These are phyloP conservation scores for Nakazawaea ishiwadae DNA, from an alignment of 805 yeast genomes.

Conservation along the genomic window DNA sequence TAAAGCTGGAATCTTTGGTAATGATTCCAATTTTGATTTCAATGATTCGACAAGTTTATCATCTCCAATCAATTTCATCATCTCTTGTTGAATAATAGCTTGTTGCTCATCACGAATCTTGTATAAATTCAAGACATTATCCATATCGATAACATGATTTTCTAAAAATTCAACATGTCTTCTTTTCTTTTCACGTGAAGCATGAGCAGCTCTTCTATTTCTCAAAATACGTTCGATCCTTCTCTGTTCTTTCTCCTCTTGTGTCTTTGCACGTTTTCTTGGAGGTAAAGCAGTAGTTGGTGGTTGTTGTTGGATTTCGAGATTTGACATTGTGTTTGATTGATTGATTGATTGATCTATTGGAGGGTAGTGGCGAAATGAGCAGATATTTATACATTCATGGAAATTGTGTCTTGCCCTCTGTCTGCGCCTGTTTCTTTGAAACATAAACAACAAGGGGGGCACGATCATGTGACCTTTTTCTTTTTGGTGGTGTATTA, in stretches of 20 bases:
- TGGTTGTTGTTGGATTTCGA: constrained; percentile 22
- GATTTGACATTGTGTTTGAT: background rate
- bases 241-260: constrained; percentile 96
- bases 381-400: no score
- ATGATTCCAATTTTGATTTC: constrained; percentile 13
- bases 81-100: constrained; percentile 13
- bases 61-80: constrained; percentile 17
- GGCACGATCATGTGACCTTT: no score
- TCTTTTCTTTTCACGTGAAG: constrained; percentile 94
- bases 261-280: constrained; percentile 92
- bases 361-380: no score
- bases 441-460: no score
- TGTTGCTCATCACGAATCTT: constrained; percentile 16
- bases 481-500: no score
- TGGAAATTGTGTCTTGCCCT: no score
- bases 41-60: constrained; percentile 10
- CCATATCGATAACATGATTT: constrained; percentile 43
- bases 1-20: constrained; percentile 14
- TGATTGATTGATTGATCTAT: background rate
- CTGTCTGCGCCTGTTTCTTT: no score
- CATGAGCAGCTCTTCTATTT: constrained; percentile 96
- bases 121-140: constrained; percentile 17
- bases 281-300: no score
- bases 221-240: constrained; percentile 88
- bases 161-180: constrained; percentile 86